Evolutionary conservation across 768 basidiomycete genomes (phyloP), one percentile per base, ranked within the genome.

Genomic region (Hypsizygus marmoreus): DNA sequence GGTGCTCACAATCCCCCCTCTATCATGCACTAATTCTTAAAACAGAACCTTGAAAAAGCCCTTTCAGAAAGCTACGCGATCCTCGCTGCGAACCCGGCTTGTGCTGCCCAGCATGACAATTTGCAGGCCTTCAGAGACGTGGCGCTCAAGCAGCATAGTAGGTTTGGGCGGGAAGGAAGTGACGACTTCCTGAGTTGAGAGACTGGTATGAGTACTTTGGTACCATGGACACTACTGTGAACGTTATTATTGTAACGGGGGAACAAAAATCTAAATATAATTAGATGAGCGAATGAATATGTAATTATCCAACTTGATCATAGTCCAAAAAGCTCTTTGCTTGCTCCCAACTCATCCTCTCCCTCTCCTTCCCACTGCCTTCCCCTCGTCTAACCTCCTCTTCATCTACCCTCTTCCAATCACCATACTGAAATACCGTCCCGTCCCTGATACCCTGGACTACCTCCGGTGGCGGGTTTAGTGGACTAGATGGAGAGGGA

Each of bases 361-460:
- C 88, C 39, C 86, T 73, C 63, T 89, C 88, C 62, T 91, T 91
- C 0, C 80, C 82, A 14, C 66, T 42, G 23, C 45, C 58, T 50
- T 67, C 64, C 0, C 91, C 92, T 36, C 79, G 66, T 42, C 73
- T 69, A 28, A 76, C 58, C 68, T 97, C 95, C 59, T 86, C 88
- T 22, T 62, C 71, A 59, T 94, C 82, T 4, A 95, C 73, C 56
- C 50, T 61, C 65, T 79, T 79, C 95, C 94, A 97, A 49, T 86
- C 82, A 20, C 67, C 64, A 60, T 93, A 91, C 36, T 74, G 71
- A 1, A 81, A 79, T 2, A 92, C 77, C 6, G 59, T 32, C 12
- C 70, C 69, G 22, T 61, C 69, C 57, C 49, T 53, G 39, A 76
- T 53, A 0, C 68, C 79, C 38, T 63, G 66, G 51, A 63, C 62